These are phyloP conservation scores for Aspergillus tamarii DNA, from an alignment of 2,329 filamentous ascomycete species.

Conservation along the genomic window DNA sequence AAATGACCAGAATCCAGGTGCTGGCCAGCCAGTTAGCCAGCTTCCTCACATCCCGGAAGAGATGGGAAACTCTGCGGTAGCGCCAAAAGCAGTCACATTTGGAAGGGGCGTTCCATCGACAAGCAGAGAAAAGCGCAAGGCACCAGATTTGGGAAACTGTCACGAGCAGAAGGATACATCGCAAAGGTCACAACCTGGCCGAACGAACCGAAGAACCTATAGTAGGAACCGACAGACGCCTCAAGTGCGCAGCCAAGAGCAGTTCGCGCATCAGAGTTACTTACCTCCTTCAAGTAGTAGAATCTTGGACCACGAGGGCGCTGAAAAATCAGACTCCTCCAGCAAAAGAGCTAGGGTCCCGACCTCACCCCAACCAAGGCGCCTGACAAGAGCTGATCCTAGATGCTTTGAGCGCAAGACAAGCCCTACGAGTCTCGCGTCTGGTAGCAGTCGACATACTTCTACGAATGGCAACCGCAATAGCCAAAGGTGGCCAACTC, in stretches of 20 bases:
- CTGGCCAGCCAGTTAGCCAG: constrained; percentile 1
- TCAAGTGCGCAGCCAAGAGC: not conserved
- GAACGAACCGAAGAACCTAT: constrained; percentile 24
- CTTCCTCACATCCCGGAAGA: not conserved
- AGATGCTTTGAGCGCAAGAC: constrained; percentile 30
- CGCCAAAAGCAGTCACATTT: constrained; percentile 33
- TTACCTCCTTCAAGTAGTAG: constrained; percentile 8
- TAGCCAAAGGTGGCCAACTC: constrained; percentile 10
- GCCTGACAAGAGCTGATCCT: constrained; percentile 21
- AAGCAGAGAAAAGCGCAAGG: constrained; percentile 11
- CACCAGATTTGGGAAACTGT: not conserved
- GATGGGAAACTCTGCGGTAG: constrained; percentile 7
- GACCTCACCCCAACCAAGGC: constrained; percentile 8
- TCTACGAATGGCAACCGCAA: constrained; percentile 17
- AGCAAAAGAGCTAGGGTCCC: constrained; percentile 20
- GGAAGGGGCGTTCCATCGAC: constrained; percentile 9
- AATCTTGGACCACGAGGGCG: not conserved
- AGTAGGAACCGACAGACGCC: constrained; percentile 18
- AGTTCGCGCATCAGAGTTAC: not conserved
- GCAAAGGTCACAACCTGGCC: constrained; percentile 1
- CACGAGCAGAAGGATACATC: not conserved
- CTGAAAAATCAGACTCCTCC: not conserved
- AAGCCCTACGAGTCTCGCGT: constrained; percentile 34
- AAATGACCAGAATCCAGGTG: too few relatives aligned
- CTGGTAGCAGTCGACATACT: constrained; percentile 29